phyloP scores from a whole-genome alignment of 371 early-diverging fungal genomes.

The Rhizomucor miehei region DNA sequence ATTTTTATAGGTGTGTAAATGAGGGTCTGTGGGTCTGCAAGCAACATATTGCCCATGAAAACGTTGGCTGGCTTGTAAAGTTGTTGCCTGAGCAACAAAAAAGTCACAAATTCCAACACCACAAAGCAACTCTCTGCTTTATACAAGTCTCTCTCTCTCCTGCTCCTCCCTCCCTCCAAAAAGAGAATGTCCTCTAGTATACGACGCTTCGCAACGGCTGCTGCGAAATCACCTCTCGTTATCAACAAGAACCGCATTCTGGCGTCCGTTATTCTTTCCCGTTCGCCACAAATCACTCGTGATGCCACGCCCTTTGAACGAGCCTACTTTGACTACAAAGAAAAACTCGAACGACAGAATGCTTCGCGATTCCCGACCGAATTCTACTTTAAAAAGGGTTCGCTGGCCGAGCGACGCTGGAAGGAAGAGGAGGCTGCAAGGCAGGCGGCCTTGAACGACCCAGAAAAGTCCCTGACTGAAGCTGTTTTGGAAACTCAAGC shows the following conservation, averaged over 20 bases:
- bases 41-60: too few relatives aligned
- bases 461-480: conserved; percentile 26
- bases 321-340: conserved; percentile 75
- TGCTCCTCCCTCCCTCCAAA: too few relatives aligned
- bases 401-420: conserved; percentile 74
- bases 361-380: conserved; percentile 71
- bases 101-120: too few relatives aligned
- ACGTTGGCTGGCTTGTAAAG: too few relatives aligned
- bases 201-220: conserved; percentile 1
- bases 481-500: conserved; percentile 27
- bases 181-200: too few relatives aligned
- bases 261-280: conserved; percentile 75
- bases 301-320: conserved; percentile 70
- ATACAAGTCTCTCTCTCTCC: too few relatives aligned
- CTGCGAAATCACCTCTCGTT: conserved; percentile 17
- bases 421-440: conserved; percentile 55
- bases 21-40: too few relatives aligned
- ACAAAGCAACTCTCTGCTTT: too few relatives aligned
- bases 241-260: conserved; percentile 47
- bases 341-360: conserved; percentile 62
- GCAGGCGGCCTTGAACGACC: conserved; percentile 33
- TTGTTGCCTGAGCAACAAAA: too few relatives aligned
- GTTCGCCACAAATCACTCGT: conserved; percentile 79
- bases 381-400: conserved; percentile 91
- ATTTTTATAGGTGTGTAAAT: too few relatives aligned